Evolutionary conservation across 2,329 filamentous ascomycete genomes (phyloP).

Genomic region (Xylaria sp.): DNA sequence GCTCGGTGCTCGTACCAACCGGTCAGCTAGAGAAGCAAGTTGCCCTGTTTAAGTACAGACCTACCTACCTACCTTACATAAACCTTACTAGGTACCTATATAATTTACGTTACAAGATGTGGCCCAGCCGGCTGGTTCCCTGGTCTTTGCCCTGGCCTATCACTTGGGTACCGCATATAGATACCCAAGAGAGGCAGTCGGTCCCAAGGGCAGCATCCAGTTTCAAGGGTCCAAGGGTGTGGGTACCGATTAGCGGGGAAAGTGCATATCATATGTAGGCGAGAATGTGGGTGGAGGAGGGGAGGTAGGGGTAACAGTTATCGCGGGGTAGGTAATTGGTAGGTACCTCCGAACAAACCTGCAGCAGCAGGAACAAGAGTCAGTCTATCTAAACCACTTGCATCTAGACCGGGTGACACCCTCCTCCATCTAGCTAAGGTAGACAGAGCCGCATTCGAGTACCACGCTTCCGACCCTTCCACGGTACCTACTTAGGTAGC

Average conservation of each 20-base stretch:
- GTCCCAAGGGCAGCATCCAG: background rate
- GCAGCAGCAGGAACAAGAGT: background rate
- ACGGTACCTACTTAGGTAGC: background rate
- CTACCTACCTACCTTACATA: background rate
- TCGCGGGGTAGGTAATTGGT: slow-evolving; percentile 28
- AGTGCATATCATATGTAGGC: slow-evolving; percentile 22
- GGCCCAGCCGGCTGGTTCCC: slow-evolving; percentile 1
- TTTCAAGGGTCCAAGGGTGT: background rate
- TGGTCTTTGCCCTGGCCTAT: background rate
- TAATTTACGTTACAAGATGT: background rate
- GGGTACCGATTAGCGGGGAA: slow-evolving; percentile 7
- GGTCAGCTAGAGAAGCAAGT: background rate
- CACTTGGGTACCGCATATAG: background rate
- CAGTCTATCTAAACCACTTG: background rate
- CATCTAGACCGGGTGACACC: background rate
- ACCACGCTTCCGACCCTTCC: slow-evolving; percentile 10
- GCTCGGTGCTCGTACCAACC: background rate
- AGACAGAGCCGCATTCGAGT: slow-evolving; percentile 12
- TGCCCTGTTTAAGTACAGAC: background rate
- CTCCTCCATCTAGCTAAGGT: background rate
- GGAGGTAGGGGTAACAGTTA: slow-evolving; percentile 8
- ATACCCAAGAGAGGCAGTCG: background rate
- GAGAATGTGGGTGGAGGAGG: slow-evolving; percentile 7
- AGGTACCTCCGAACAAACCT: background rate
- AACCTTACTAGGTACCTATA: background rate